These are phyloP conservation scores for Tritrichomonas foetus DNA, from an alignment of 208 protist genomes.

Conservation along the genomic window DNA sequence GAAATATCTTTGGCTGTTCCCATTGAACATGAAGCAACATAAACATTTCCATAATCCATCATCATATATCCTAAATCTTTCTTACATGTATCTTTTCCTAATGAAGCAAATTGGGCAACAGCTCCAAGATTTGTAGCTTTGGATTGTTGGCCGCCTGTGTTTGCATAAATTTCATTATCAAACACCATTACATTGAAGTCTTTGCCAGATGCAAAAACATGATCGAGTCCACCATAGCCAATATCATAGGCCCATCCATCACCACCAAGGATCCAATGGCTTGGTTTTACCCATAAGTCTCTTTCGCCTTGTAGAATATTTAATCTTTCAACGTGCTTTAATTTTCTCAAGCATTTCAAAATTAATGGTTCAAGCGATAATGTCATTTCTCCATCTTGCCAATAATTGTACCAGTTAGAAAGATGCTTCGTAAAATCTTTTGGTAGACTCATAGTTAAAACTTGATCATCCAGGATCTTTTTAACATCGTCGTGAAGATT, in stretches of 20 bases:
- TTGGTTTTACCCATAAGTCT: conserved; percentile 45
- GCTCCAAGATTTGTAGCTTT: conserved; percentile 58
- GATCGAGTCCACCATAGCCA: conserved; percentile 62
- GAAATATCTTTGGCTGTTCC: conserved; percentile 45
- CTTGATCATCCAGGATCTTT: conserved; percentile 42
- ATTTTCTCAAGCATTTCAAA: background rate
- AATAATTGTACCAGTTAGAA: background rate
- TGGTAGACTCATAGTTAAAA: conserved; percentile 11
- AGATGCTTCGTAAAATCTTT: background rate
- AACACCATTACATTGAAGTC: conserved; percentile 64
- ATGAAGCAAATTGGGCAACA: conserved; percentile 53
- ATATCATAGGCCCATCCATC: conserved; percentile 70
- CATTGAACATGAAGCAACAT: conserved; percentile 60
- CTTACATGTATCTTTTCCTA: conserved; percentile 57
- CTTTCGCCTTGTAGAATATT: background rate
- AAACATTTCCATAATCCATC: conserved; percentile 64
- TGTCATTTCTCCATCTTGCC: background rate
- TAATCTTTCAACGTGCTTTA: background rate
- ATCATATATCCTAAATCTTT: conserved; percentile 60
- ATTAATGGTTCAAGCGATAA: background rate
- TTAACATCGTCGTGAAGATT: conserved; percentile 38
- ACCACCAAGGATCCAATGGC: conserved; percentile 62
- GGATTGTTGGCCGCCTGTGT: conserved; percentile 64
- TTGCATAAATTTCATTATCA: conserved; percentile 66
- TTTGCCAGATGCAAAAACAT: conserved; percentile 58